Conservation (phyloP, 192 early-diverging fungal genomes). For the Obelidium mucronatum region DNA sequence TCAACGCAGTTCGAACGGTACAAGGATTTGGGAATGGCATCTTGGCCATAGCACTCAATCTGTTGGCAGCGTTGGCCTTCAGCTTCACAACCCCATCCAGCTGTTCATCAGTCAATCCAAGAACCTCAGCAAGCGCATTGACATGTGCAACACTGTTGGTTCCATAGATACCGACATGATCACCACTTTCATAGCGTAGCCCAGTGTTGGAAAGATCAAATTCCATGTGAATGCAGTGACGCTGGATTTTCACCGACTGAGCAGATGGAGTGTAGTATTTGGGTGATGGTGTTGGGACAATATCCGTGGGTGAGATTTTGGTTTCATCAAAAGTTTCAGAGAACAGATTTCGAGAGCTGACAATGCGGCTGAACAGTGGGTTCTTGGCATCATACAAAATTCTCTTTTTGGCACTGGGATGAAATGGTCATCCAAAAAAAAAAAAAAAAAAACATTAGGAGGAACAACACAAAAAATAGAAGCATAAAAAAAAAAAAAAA, state of each 20-base stretch:
- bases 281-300: conserved; percentile 20
- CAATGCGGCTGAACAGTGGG: conserved; percentile 79
- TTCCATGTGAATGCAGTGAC: conserved; percentile 93
- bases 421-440: too few species aligned
- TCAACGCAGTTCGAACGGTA: conserved; percentile 80
- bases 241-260: conserved; percentile 50
- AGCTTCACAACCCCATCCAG: conserved; percentile 76
- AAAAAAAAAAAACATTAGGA: too few species aligned
- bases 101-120: conserved; percentile 44
- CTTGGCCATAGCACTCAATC: conserved; percentile 69
- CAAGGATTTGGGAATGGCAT: conserved; percentile 90
- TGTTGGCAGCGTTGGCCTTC: conserved; percentile 67
- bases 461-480: not conserved
- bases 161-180: conserved; percentile 94
- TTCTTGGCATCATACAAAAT: conserved; percentile 84
- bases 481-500: conserved; percentile 2
- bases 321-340: conserved; percentile 45
- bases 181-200: conserved; percentile 89
- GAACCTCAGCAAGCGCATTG: conserved; percentile 44
- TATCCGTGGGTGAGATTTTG: conserved; percentile 16
- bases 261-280: conserved; percentile 25
- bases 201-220: conserved; percentile 85
- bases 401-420: conserved; percentile 33
- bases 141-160: conserved; percentile 86
- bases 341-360: conserved; percentile 73